Evolutionary conservation across 768 basidiomycete species (phyloP), one percentile per base, ranked within the genome.

Genomic region (Amanita rimosa): DNA sequence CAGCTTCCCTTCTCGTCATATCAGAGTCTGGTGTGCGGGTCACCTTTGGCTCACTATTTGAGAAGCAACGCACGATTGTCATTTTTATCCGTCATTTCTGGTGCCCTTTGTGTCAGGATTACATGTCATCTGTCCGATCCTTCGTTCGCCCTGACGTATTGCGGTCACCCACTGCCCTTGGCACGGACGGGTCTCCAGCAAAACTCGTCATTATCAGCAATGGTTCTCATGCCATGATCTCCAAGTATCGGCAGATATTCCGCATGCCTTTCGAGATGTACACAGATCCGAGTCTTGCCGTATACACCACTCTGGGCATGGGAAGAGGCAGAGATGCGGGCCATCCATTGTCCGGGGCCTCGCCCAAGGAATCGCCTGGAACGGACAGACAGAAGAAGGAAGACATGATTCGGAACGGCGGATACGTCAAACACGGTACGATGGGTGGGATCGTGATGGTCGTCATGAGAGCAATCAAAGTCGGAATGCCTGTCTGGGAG

Each of bases 71-170:
- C 50, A 84, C 83, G 0, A 73, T 92, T 53, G 79, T 91, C 46
- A 65, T 92, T 36, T 95, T 95, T 67, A 83, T 96, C 53, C 72
- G 92, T 37, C 87, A 91, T 63, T 92, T 92, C 65, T 87, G 82
- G 85, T 93, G 90, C 59, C 83, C 86, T 0, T 64, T 81, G 10
- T 90, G 87, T 62, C 88, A 91, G 58, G 91, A 95, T 62, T 96
- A 94, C 62, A 79, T 93, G 73, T 70, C 76, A 36, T 82, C 79
- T 29, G 71, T 88, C 54, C 65, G 58, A 53, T 62, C 60, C n/a
- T 56, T 56, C 68, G 64, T 68, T 60, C 45, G 69, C 61, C 80
- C 54, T 53, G 75, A 54, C 60, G 67, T 49, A 68, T 68, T 62
- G 62, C 52, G 50, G 26, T 52, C 57, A 4, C 43, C 52, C 17